Conservation (phyloP, 106 monocot genomes). For the Gastrodia elata region DNA sequence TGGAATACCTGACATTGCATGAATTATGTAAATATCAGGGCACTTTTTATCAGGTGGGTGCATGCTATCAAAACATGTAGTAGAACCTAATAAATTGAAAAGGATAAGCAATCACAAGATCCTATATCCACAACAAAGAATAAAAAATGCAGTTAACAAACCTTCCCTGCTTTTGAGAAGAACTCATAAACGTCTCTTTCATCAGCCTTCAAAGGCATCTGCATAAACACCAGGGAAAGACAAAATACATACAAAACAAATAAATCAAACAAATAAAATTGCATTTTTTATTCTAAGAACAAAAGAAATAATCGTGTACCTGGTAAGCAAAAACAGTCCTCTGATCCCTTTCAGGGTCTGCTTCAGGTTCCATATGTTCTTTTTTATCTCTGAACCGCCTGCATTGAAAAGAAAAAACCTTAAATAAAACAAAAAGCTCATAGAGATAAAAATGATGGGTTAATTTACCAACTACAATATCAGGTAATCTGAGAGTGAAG, state of each 20-base stretch:
- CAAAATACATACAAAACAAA: background rate
- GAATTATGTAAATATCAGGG: slow-evolving; percentile 25
- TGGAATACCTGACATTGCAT: slow-evolving; percentile 32
- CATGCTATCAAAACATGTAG: slow-evolving; percentile 27
- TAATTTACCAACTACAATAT: background rate
- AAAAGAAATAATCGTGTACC: slow-evolving; percentile 14
- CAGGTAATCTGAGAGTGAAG: background rate
- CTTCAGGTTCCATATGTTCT: slow-evolving; percentile 51
- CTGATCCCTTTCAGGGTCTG: slow-evolving; percentile 85
- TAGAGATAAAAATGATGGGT: background rate
- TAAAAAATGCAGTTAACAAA: slow-evolving; percentile 16
- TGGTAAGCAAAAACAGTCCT: slow-evolving; percentile 91
- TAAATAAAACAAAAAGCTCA: background rate
- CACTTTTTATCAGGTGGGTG: slow-evolving; percentile 34
- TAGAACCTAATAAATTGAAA: slow-evolving; percentile 36
- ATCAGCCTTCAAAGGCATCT: slow-evolving; percentile 71
- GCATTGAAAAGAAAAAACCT: background rate
- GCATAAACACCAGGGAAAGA: background rate
- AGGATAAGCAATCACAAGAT: slow-evolving; percentile 19
- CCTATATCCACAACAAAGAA: slow-evolving; percentile 10
- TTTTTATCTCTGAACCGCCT: slow-evolving; percentile 65
- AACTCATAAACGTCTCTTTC: slow-evolving; percentile 85
- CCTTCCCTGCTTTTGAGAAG: slow-evolving; percentile 83
- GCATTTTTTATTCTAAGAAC: background rate
- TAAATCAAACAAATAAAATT: background rate